Evolutionary conservation across 2,329 filamentous ascomycete species (phyloP), one percentile per base, ranked within the genome.

Genomic region (Hypoxylon sp.): DNA sequence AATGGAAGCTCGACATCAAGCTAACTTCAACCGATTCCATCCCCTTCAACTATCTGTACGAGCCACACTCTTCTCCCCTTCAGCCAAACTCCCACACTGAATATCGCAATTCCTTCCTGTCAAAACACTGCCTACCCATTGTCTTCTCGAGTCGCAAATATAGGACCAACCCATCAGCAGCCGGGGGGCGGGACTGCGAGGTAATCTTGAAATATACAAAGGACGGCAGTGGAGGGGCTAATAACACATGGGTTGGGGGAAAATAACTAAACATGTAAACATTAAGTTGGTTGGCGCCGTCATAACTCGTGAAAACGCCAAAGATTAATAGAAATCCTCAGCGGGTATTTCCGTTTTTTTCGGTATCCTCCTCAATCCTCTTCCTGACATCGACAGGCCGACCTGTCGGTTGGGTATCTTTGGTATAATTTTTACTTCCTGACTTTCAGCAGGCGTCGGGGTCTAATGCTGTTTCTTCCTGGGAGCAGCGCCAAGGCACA

Each of bases 221-320:
- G 50, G 68, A 68, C 58, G 66, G 73, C 35, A 58, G 54, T 68
- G 71, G 71, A 73, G 68, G 57, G 47, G 8, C 52, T 72, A 72
- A 63, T 73, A 70, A 72, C 72, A 78, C 73, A 75, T 42, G 60
- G 54, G 63, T 60, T 62, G 70, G 67, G 39, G 65, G 17, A 70
- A 73, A 67, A 72, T 60, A 71, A 75, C 54, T 78, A 78, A 69
- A 70, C 72, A 78, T 76, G 67, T 78, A 79, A 74, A 78, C 77
- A 79, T 79, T 79, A 79, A 70, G 66, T 52, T 72, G 65, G 68
- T 68, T 70, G 72, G 62, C 65, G 72, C 68, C 44, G 68, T 76
- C 74, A 67, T 76, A 72, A 74, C 48, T 75, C 75, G 66, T 77
- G 56, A 75, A 71, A 69, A 60, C 64, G 56, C 69, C 60, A 65